Evolutionary conservation across 257 asterid genomes (phyloP).

Genomic region (Solanum ossicruentum): DNA sequence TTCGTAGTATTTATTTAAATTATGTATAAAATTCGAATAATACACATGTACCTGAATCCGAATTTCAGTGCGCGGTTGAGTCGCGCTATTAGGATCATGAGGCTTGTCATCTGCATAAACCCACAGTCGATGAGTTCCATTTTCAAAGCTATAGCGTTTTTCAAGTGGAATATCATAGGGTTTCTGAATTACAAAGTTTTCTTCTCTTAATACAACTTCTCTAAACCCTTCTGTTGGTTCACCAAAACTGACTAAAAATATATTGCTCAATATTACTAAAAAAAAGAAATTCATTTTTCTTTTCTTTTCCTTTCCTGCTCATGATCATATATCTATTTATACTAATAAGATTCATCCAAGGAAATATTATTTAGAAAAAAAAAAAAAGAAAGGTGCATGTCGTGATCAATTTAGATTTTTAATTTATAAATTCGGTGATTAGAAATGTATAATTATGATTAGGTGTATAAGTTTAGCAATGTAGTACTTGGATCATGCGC

Average conservation of each 20-base stretch:
- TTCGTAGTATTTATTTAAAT: neutral
- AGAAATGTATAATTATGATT: neutral
- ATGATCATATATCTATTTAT: no score
- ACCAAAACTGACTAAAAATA: neutral
- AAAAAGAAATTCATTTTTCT: no score
- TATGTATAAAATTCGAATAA: neutral
- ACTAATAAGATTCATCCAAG: no score
- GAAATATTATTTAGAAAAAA: no score
- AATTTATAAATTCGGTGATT: no score
- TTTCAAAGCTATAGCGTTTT: conserved; percentile 9
- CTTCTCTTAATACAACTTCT: conserved; percentile 9
- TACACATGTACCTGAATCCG: conserved; percentile 4
- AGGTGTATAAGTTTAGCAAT: neutral
- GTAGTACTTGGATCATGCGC: neutral
- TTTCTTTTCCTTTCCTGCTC: no score
- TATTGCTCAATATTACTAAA: neutral
- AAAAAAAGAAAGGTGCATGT: no score
- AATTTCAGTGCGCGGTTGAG: conserved; percentile 26
- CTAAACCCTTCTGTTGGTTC: conserved; percentile 28
- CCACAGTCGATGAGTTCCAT: conserved; percentile 27
- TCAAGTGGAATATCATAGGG: conserved; percentile 23
- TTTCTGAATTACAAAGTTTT: conserved; percentile 16
- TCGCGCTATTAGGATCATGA: conserved; percentile 12
- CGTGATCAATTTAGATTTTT: no score
- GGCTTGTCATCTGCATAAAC: conserved; percentile 22